Conservation (phyloP, 1,284 basidiomycete genomes). For the Ganoderma sinense region DNA sequence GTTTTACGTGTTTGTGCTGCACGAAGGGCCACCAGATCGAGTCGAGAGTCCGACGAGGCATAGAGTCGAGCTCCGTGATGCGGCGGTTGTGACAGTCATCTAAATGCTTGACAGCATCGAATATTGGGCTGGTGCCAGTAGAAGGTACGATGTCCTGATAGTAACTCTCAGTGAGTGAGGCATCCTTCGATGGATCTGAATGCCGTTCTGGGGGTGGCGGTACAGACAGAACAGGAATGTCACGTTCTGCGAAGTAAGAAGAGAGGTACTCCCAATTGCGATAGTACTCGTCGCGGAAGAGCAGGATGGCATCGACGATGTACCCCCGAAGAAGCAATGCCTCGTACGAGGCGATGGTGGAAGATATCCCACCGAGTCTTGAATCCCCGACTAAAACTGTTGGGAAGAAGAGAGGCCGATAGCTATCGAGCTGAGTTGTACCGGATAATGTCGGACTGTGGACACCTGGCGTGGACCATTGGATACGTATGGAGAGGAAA, state of each 20-base stretch:
- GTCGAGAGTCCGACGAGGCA: slow-evolving; percentile 82
- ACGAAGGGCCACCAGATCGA: slow-evolving; percentile 98
- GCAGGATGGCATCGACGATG: slow-evolving; percentile 85
- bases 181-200: slow-evolving; percentile 59
- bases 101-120: slow-evolving; percentile 64
- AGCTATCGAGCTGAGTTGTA: slow-evolving; percentile 86
- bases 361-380: slow-evolving; percentile 93
- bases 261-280: slow-evolving; percentile 86
- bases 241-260: slow-evolving; percentile 81
- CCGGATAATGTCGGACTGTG: slow-evolving; percentile 92
- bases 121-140: slow-evolving; percentile 49
- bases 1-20: slow-evolving; percentile 83
- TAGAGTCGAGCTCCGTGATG: slow-evolving; percentile 74
- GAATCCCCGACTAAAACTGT: slow-evolving; percentile 90
- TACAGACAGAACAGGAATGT: slow-evolving; percentile 66
- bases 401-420: slow-evolving; percentile 87
- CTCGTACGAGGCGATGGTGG: slow-evolving; percentile 94
- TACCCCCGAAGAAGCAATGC: slow-evolving; percentile 91
- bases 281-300: slow-evolving; percentile 90
- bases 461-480: slow-evolving; percentile 66
- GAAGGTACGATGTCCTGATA: slow-evolving; percentile 61
- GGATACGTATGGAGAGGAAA: neutral
- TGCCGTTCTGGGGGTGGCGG: slow-evolving; percentile 66
- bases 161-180: slow-evolving; percentile 68
- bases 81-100: slow-evolving; percentile 70